Percentiles rank a stretch among this genome's conserved stretches.
These are phyloP conservation scores for Leersia perrieri DNA, from an alignment of 176 grass and related monocot species.

Conservation along the genomic window DNA sequence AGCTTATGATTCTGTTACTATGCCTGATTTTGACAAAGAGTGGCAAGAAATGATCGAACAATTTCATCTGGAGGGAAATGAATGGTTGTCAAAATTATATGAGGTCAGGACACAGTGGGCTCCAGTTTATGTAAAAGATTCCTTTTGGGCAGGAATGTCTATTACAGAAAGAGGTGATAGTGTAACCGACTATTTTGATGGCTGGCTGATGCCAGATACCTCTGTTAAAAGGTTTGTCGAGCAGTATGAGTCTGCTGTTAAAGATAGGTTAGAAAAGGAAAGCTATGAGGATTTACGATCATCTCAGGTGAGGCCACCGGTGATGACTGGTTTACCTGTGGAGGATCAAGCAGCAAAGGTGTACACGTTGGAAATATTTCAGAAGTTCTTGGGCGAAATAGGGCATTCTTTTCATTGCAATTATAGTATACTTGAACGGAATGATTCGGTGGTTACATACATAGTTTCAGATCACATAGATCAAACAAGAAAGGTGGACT, in stretches of 20 bases:
- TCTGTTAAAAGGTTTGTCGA: constrained; percentile 75
- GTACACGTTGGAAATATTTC: constrained; percentile 69
- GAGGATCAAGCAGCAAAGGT: constrained; percentile 74
- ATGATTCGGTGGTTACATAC: constrained; percentile 49
- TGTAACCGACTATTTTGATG: constrained; percentile 63
- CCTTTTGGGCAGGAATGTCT: constrained; percentile 79
- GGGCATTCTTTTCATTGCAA: constrained; percentile 62
- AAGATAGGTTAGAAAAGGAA: constrained; percentile 66
- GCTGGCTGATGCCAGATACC: constrained; percentile 53
- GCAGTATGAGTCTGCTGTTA: constrained; percentile 57
- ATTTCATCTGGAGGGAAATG: constrained; percentile 56
- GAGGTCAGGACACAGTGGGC: constrained; percentile 62
- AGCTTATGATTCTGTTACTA: constrained; percentile 62
- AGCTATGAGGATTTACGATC: constrained; percentile 61
- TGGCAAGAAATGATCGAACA: constrained; percentile 66
- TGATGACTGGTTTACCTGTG: constrained; percentile 51
- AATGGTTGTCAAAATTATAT: constrained; percentile 67
- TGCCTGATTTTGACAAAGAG: constrained; percentile 69
- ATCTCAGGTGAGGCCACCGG: constrained; percentile 56
- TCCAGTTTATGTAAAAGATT: constrained; percentile 74
- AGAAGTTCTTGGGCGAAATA: constrained; percentile 70
- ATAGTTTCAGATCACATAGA: constrained; percentile 63
- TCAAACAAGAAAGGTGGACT: constrained; percentile 56
- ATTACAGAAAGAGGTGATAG: constrained; percentile 61
- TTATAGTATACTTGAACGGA: constrained; percentile 55